phyloP scores from a whole-genome alignment of 352 stramenopile species.

The Phytophthora hybrid region DNA sequence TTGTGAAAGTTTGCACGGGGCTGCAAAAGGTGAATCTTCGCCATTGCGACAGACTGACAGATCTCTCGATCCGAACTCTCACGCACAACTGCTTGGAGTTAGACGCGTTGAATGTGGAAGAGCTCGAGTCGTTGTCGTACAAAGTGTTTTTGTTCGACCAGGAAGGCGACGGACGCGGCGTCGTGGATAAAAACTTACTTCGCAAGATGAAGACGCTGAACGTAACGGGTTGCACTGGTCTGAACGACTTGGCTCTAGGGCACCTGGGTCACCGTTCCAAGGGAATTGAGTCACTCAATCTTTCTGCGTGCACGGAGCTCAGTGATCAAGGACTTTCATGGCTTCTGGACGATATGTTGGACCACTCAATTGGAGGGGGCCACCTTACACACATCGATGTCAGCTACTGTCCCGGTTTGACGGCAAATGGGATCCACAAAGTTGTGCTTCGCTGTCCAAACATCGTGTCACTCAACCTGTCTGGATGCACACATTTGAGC shows the following conservation, averaged over 20 bases:
- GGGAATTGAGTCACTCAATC: slow-evolving; percentile 52
- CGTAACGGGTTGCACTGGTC: slow-evolving; percentile 68
- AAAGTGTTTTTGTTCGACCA: slow-evolving; percentile 89
- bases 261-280: slow-evolving; percentile 75
- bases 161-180: slow-evolving; percentile 77
- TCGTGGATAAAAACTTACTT: slow-evolving; percentile 84
- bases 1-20: slow-evolving; percentile 66
- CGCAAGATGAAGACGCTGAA: slow-evolving; percentile 68
- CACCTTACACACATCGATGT: slow-evolving; percentile 74
- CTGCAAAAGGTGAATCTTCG: slow-evolving; percentile 81
- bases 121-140: slow-evolving; percentile 73
- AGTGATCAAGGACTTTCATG: slow-evolving; percentile 70
- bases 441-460: slow-evolving; percentile 66
- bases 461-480: slow-evolving; percentile 85
- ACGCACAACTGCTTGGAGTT: slow-evolving; percentile 90
- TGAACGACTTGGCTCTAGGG: slow-evolving; percentile 80
- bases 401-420: slow-evolving; percentile 83
- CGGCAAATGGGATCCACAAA: slow-evolving; percentile 51
- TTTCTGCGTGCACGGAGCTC: slow-evolving; percentile 69
- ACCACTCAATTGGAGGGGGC: slow-evolving; percentile 53
- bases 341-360: slow-evolving; percentile 76
- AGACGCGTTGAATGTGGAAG: slow-evolving; percentile 82
- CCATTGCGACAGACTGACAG: slow-evolving; percentile 87
- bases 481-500: slow-evolving; percentile 78
- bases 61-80: slow-evolving; percentile 68